phyloP scores from a whole-genome alignment of 2,329 filamentous ascomycete genomes.

The Rhynchosporium secalis region DNA sequence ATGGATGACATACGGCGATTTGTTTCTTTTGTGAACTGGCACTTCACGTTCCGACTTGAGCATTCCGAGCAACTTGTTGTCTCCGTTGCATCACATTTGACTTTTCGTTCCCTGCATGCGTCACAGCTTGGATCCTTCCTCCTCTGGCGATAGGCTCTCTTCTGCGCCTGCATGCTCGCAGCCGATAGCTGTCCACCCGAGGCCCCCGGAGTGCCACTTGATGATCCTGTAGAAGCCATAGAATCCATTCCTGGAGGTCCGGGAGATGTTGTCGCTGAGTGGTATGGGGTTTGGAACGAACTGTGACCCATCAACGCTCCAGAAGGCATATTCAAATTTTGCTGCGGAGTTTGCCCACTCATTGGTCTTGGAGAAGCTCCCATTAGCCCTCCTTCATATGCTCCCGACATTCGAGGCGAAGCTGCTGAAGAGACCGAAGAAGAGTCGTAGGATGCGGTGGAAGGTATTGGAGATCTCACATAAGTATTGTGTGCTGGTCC shows the following conservation, averaged over 20 bases:
- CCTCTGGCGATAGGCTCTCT: conserved; percentile 90
- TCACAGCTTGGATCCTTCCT: conserved; percentile 97
- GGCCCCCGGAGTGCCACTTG: conserved; percentile 54
- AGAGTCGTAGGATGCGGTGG: conserved; percentile 63
- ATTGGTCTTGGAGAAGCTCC: conserved; percentile 52
- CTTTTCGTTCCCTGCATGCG: conserved; percentile 84
- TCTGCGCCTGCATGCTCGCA: conserved; percentile 69
- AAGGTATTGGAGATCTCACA: conserved; percentile 61
- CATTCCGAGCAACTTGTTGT: conserved; percentile 96
- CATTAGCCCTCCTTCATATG: conserved; percentile 55
- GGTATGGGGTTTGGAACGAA: conserved; percentile 37
- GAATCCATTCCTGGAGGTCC: conserved; percentile 56
- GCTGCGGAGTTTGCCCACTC: conserved; percentile 48
- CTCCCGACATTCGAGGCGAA: conserved; percentile 55
- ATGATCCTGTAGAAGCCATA: conserved; percentile 58
- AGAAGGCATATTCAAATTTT: conserved; percentile 55
- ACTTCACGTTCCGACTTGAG: conserved; percentile 93
- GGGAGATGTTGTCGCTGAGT: conserved; percentile 35
- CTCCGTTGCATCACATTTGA: conserved; percentile 94
- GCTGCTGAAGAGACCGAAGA: conserved; percentile 63
- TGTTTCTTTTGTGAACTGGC: conserved; percentile 98
- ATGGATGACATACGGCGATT: conserved; percentile 99
- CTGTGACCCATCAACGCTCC: conserved; percentile 44
- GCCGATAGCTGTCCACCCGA: conserved; percentile 40
- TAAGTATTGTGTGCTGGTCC: conserved; percentile 58